phyloP scores from a whole-genome alignment of 345 rosid genomes.

The Camelina neglecta region DNA sequence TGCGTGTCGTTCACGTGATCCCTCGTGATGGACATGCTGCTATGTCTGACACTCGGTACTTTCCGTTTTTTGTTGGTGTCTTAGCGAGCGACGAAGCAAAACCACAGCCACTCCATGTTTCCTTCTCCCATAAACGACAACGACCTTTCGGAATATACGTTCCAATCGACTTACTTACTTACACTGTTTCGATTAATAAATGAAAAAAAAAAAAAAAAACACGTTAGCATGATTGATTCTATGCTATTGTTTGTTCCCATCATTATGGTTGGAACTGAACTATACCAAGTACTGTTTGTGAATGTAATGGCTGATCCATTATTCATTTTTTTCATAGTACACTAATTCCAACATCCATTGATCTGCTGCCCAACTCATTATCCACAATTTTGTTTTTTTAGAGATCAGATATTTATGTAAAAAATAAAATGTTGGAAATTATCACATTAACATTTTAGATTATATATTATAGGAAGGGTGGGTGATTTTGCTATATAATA shows the following conservation, averaged over 20 bases:
- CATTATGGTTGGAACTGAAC: no score
- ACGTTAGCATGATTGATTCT: neutral
- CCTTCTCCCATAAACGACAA: slow-evolving; percentile 40
- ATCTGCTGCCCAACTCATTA: no score
- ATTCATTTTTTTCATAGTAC: no score
- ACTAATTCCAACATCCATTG: no score
- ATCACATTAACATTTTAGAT: no score
- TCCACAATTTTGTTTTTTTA: no score
- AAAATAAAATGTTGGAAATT: no score
- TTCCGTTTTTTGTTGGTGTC: slow-evolving; percentile 22
- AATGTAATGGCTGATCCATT: no score
- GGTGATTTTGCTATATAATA: no score
- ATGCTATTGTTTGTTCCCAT: neutral
- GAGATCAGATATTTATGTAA: no score
- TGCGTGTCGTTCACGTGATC: slow-evolving; percentile 52
- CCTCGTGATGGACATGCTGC: slow-evolving; percentile 63
- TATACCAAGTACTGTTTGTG: neutral
- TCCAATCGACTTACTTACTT: slow-evolving; percentile 14
- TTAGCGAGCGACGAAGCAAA: slow-evolving; percentile 45
- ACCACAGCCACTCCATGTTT: slow-evolving; percentile 46
- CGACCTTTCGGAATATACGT: slow-evolving; percentile 35
- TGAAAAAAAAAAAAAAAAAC: neutral
- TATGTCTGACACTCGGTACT: slow-evolving; percentile 43
- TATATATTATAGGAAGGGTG: no score
- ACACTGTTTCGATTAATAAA: slow-evolving; percentile 16